Base-by-base conservation (phyloP, 345 rosid species). In the Diplotaxis tenuifolia region DNA sequence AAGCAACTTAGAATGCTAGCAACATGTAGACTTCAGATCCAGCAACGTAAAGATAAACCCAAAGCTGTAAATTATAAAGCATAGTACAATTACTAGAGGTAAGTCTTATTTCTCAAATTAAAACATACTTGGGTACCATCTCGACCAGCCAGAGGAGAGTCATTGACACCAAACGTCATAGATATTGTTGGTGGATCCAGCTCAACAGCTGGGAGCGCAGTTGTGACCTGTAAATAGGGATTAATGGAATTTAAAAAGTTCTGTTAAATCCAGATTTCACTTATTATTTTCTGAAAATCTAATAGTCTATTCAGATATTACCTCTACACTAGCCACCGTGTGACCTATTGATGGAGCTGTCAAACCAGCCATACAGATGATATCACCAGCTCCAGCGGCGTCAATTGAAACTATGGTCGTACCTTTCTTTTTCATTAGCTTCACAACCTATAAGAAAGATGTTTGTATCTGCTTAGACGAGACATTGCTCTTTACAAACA, bases 141-240 rank as follows among this genome's bases (percentile, higher is more conserved):
- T 71, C 88, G 96, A 71, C 99, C 99, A 65, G 96, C 97, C 79
- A 92, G 82, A 6, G 97, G 96, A 86, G 99, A 95, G 81, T 95
- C 97, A 70, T 95, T 95, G 73, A 92, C 97, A 74, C 97, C 85
- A 75, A 95, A 95, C 31, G 97, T 95, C 99, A 95, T 95, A 74
- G 99, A 95, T 82, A 95, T 95, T 61, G 99, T 95, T 68, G 97
- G 99, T 45, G 99, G 99, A 62, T 95, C 99, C 85, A 95, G 78
- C 81, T 86, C 97, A 65, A 90, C 73, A 54, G 88, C 72, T 12
- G 99, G 97, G 71, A 95, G 86, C 50, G 99, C 87, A 80, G 79
- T 74, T 83, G 81, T 85, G 68, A 95, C 93, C 97, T 92, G 75
- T 36, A 21, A 69, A 70, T 21, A 65, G 66, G 31, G 31, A 70